A percentile compares a stretch with the other conserved stretches of the same genome.
Conservation (phyloP, 805 yeast genomes). For the Sugiyamaella smithiae region DNA sequence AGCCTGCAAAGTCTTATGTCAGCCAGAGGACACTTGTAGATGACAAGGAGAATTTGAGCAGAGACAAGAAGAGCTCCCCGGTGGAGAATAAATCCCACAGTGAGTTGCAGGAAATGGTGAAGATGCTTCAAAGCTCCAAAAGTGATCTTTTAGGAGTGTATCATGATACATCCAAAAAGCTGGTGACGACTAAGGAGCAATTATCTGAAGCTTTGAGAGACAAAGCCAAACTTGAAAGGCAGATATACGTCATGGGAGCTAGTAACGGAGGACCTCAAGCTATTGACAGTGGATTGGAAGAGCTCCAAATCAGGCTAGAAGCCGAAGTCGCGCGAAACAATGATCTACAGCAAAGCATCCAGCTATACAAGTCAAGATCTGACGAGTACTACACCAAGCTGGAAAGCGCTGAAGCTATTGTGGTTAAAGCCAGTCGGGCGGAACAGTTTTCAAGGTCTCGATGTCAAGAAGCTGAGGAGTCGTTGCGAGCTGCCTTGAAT, state of each 20-base stretch:
- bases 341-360: constrained; percentile 54
- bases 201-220: constrained; percentile 27
- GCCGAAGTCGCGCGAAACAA: constrained; percentile 53
- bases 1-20: constrained; percentile 2
- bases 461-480: constrained; percentile 47
- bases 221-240: constrained; percentile 20
- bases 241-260: constrained; percentile 10
- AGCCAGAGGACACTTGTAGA: constrained; percentile 11
- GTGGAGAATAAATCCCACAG: constrained; percentile 14
- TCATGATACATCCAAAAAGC: constrained; percentile 28
- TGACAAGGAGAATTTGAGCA: constrained; percentile 18
- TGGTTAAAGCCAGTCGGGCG: constrained; percentile 58
- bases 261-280: constrained; percentile 1
- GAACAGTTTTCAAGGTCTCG: constrained; percentile 56
- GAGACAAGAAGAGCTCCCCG: constrained; percentile 5
- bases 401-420: constrained; percentile 75
- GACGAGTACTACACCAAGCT: constrained; percentile 70
- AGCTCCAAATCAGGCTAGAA: constrained; percentile 55
- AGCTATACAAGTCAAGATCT: constrained; percentile 65
- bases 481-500: constrained; percentile 47
- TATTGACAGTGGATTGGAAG: constrained; percentile 21
- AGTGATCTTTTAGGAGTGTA: constrained; percentile 26
- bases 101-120: constrained; percentile 21
- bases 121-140: constrained; percentile 20
- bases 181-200: constrained; percentile 25